phyloP scores from a whole-genome alignment of 1,284 basidiomycete genomes.

The Phlebopus sp. region DNA sequence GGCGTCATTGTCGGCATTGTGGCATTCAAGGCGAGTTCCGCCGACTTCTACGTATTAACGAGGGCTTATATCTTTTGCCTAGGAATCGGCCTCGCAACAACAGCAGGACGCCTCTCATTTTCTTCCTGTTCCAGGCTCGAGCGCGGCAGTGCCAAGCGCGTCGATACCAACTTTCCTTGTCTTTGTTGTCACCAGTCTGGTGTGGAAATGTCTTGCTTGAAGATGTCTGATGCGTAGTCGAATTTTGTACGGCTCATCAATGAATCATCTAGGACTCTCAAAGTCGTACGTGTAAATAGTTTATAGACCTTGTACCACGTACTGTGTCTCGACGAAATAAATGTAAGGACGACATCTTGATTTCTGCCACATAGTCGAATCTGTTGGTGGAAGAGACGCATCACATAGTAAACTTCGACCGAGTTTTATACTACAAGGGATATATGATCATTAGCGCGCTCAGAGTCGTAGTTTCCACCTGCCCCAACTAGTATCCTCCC shows the following conservation, averaged over 20 bases:
- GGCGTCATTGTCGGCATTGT: constrained; percentile 83
- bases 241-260: not conserved
- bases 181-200: constrained; percentile 15
- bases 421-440: no score
- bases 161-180: constrained; percentile 21
- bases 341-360: no score
- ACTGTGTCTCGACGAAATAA: no score
- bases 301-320: no score
- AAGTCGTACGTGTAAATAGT: no score
- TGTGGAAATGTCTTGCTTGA: constrained; percentile 27
- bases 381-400: no score
- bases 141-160: constrained; percentile 29
- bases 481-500: constrained; percentile 13
- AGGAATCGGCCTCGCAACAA: constrained; percentile 60
- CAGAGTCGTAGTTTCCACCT: no score
- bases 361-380: no score
- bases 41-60: not conserved
- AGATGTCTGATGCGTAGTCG: not conserved
- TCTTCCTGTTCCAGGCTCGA: constrained; percentile 61
- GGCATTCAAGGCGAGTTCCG: constrained; percentile 72
- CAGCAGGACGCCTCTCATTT: constrained; percentile 50
- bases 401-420: no score
- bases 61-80: constrained; percentile 6
- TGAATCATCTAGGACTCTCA: not conserved
- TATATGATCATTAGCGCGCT: no score